Conservation (phyloP, 2,329 filamentous ascomycete species). For the Colletotrichum caudatum region DNA sequence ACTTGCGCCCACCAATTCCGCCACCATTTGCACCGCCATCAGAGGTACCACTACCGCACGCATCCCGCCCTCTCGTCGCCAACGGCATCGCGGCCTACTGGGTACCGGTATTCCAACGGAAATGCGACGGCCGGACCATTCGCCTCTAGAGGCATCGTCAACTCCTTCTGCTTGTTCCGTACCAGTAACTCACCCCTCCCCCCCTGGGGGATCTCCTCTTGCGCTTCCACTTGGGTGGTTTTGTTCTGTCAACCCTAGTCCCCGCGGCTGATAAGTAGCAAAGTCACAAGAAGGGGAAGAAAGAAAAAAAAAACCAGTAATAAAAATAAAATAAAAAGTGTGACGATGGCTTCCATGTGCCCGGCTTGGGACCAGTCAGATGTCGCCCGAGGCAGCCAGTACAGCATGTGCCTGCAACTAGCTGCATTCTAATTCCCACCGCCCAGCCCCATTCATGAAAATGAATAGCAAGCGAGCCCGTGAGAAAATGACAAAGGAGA, state of each 20-base stretch:
- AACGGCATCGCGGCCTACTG: slow-evolving; percentile 29
- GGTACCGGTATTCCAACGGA: slow-evolving; percentile 23
- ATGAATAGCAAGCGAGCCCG: background rate
- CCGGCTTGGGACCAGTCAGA: slow-evolving; percentile 23
- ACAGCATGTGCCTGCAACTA: slow-evolving; percentile 21
- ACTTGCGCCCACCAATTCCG: background rate
- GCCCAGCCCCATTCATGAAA: background rate
- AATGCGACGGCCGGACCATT: slow-evolving; percentile 39
- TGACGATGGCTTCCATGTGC: slow-evolving; percentile 36
- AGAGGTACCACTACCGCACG: slow-evolving; percentile 14
- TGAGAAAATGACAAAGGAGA: background rate
- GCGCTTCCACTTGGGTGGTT: slow-evolving; percentile 39
- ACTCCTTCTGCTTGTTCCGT: slow-evolving; percentile 22
- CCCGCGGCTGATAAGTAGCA: slow-evolving; percentile 33
- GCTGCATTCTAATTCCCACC: background rate
- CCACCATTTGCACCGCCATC: slow-evolving; percentile 7
- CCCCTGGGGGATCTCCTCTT: slow-evolving; percentile 22
- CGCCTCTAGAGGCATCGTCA: slow-evolving; percentile 39
- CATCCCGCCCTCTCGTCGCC: slow-evolving; percentile 23
- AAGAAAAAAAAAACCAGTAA: background rate
- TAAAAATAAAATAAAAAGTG: slow-evolving; percentile 7
- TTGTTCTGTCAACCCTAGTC: slow-evolving; percentile 41
- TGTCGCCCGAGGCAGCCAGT: slow-evolving; percentile 30
- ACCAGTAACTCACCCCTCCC: slow-evolving; percentile 13
- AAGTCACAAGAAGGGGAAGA: background rate